phyloP scores from a whole-genome alignment of 176 grass and related monocot genomes.

The Triticum urartu region DNA sequence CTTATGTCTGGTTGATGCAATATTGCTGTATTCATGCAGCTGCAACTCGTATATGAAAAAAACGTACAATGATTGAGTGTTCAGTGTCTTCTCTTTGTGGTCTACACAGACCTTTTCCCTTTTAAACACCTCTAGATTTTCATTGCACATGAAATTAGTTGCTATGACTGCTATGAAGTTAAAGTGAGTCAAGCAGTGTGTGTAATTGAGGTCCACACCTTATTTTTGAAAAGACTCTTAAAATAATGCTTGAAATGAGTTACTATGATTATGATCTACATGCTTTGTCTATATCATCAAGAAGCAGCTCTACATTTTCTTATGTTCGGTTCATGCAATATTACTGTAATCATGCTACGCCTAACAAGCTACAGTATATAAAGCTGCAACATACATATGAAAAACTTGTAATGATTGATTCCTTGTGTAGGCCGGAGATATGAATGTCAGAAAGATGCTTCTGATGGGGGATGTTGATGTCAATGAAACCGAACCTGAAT shows the following conservation, averaged over 20 bases:
- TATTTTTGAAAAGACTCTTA: not conserved
- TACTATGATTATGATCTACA: not conserved
- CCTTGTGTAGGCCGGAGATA: conserved; percentile 42
- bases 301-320: not conserved
- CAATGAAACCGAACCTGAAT: conserved; percentile 47
- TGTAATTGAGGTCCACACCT: not conserved
- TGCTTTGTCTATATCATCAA: not conserved
- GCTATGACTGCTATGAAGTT: not conserved
- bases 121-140: not conserved
- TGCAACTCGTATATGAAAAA: too few species aligned
- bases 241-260: not conserved
- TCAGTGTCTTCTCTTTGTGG: too few species aligned
- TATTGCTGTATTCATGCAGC: too few species aligned
- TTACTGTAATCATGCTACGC: not conserved
- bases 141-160: conserved; percentile 16
- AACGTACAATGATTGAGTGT: too few species aligned
- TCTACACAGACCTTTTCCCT: not conserved
- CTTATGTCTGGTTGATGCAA: too few species aligned
- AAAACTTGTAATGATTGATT: not conserved
- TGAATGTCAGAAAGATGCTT: conserved; percentile 54
- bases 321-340: not conserved
- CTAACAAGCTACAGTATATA: not conserved
- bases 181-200: not conserved
- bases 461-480: conserved; percentile 49
- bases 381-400: not conserved